These are phyloP conservation scores for Chenopodium berlandieri DNA, from an alignment of 148 eudicot species.

Conservation along the genomic window DNA sequence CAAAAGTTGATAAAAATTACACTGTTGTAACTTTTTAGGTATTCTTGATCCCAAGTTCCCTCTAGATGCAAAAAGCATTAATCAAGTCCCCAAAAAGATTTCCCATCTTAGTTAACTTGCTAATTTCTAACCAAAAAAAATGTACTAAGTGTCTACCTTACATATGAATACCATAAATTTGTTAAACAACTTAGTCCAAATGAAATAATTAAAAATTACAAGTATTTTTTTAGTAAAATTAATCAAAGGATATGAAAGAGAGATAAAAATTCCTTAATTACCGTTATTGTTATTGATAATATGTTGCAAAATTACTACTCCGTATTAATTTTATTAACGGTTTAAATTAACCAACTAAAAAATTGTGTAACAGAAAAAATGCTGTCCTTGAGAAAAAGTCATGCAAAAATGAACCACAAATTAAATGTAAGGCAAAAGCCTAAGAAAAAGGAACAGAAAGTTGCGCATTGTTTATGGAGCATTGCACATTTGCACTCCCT, in stretches of 20 bases:
- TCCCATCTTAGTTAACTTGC: not conserved
- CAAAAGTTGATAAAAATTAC: no score
- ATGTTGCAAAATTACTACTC: not conserved
- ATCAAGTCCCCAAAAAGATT: not conserved
- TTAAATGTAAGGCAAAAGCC: slow-evolving; percentile 11
- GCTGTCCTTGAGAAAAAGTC: slow-evolving; percentile 10
- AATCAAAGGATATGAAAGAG: no score
- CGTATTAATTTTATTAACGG: not conserved
- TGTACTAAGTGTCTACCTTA: no score
- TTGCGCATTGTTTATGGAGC: slow-evolving; percentile 1
- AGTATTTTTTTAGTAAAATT: no score
- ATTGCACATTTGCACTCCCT: not conserved
- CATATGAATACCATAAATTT: no score
- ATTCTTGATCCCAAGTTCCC: not conserved
- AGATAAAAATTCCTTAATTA: no score
- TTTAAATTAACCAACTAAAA: not conserved
- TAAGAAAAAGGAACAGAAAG: slow-evolving; percentile 25
- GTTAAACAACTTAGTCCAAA: no score
- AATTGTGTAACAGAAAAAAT: not conserved
- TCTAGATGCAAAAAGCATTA: not conserved
- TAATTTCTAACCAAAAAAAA: no score
- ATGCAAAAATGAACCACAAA: slow-evolving; percentile 11
- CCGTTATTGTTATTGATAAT: no score
- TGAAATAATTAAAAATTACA: no score
- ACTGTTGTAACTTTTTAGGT: not conserved